Conservation (phyloP, 768 basidiomycete genomes). For the Boletus edulis region DNA sequence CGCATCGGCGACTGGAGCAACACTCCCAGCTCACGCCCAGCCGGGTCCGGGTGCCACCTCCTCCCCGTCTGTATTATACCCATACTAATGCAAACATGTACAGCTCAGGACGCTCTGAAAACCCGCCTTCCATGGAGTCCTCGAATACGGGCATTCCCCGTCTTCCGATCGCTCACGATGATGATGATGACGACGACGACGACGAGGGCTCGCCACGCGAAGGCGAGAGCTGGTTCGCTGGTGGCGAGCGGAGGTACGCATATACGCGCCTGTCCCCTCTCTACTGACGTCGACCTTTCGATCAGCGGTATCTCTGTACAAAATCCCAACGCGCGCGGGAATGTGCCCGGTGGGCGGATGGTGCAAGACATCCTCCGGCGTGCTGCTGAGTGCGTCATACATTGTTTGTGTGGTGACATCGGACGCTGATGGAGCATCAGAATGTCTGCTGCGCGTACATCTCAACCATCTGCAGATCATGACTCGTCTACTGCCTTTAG, state of each 20-base stretch:
- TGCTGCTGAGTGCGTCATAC: conserved; percentile 66
- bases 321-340: conserved; percentile 61
- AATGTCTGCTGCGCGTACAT: conserved; percentile 16
- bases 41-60: conserved; percentile 13
- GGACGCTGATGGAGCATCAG: conserved; percentile 11
- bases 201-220: conserved; percentile 39
- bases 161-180: conserved; percentile 14
- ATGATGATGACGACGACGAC: conserved; percentile 47
- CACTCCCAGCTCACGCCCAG: conserved; percentile 19
- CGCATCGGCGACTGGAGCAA: conserved; percentile 51
- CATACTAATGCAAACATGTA: conserved; percentile 1
- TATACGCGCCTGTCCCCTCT: background rate
- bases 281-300: background rate
- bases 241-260: conserved; percentile 86
- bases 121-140: conserved; percentile 32
- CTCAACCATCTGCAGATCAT: conserved; percentile 13
- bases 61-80: background rate
- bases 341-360: conserved; percentile 52
- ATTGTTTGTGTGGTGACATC: background rate
- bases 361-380: conserved; percentile 74
- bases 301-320: conserved; percentile 83
- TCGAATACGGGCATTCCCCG: conserved; percentile 16
- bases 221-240: conserved; percentile 80
- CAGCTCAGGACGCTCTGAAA: conserved; percentile 34
- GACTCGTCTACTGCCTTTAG: conserved; percentile 42